Conservation (phyloP, 345 rosid species). For the Sisymbrium altissimum region DNA sequence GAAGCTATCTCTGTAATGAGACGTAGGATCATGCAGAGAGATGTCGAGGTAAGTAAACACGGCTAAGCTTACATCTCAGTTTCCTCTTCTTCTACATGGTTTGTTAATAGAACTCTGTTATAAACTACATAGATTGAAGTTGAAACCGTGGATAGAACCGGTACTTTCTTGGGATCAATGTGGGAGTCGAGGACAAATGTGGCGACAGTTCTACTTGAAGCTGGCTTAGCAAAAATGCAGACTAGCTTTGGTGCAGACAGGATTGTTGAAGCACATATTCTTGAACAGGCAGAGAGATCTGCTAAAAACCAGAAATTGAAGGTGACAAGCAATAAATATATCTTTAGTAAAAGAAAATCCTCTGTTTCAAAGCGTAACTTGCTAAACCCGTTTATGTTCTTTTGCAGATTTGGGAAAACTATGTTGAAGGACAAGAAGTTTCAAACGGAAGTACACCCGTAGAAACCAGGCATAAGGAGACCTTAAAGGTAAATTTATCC, state of each 20-base stretch:
- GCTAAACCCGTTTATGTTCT: background rate
- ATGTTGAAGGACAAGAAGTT: conserved; percentile 94
- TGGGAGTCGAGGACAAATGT: conserved; percentile 84
- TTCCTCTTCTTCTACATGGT: background rate
- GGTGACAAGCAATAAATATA: conserved; percentile 39
- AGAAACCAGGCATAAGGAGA: conserved; percentile 90
- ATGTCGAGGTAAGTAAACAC: conserved; percentile 80
- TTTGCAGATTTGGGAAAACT: conserved; percentile 91
- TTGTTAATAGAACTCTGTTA: background rate
- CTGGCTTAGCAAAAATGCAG: conserved; percentile 93
- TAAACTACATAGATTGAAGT: conserved; percentile 65
- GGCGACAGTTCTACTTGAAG: conserved; percentile 79
- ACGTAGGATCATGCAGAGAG: conserved; percentile 92
- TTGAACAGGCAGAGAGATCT: conserved; percentile 84
- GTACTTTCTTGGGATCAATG: conserved; percentile 91
- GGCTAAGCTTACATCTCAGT: background rate
- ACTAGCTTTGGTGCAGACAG: conserved; percentile 81
- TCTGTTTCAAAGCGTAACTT: background rate
- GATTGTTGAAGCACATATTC: conserved; percentile 75
- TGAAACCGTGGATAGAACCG: conserved; percentile 91
- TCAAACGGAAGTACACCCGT: conserved; percentile 50
- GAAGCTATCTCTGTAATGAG: conserved; percentile 96
- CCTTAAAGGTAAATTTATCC: conserved; percentile 54
- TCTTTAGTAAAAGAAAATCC: background rate
- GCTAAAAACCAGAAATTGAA: conserved; percentile 88